Conservation (phyloP, 176 grass and related monocot species). For the Hordeum vulgare region MorexV3_pseudomolecules_assembly NC_058523.1:116825131-116825630, state of each 20-base stretch:
- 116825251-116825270: conserved; percentile 22
- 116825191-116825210: no score
- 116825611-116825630: neutral
- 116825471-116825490: conserved; percentile 94
- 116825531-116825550: conserved; percentile 98
- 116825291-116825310: neutral
- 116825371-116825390: neutral
- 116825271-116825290: neutral
- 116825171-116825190: no score
- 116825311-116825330: neutral
- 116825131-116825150: neutral
- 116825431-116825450: neutral
- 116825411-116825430: neutral
- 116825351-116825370: neutral
- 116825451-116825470: conserved; percentile 78
- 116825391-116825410: neutral
- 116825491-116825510: conserved; percentile 91
- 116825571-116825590: neutral
- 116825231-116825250: neutral
- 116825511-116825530: conserved; percentile 74
- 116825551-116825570: conserved; percentile 67
- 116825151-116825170: neutral
- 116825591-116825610: neutral
- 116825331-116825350: neutral
- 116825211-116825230: neutral